A percentile compares a stretch with the other conserved stretches of the same genome.
Evolutionary conservation across 306 rosid genomes (phyloP).

Genomic region (Medicago lupulina): DNA sequence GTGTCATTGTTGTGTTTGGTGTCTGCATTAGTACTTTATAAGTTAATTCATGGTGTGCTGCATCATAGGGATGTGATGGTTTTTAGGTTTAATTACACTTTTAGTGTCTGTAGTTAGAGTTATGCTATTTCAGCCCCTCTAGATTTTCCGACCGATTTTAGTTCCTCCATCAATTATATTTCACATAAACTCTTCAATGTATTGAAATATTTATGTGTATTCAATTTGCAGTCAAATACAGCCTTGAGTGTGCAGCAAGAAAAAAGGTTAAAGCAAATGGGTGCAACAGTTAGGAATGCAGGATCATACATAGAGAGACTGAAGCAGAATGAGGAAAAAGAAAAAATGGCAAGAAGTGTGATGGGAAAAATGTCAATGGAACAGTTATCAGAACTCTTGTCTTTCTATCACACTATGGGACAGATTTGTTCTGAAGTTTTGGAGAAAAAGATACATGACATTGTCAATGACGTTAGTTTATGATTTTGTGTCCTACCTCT

Average conservation of each 20-base stretch:
- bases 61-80: not conserved
- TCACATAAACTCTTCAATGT: not conserved
- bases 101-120: no score
- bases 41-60: no score
- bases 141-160: no score
- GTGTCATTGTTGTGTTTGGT: not conserved
- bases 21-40: not conserved
- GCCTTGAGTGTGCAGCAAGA: slow-evolving; percentile 86
- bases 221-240: slow-evolving; percentile 73
- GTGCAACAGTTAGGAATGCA: slow-evolving; percentile 92
- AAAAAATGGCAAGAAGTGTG: slow-evolving; percentile 66
- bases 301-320: slow-evolving; percentile 69
- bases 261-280: slow-evolving; percentile 88
- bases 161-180: no score
- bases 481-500: slow-evolving; percentile 13
- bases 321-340: slow-evolving; percentile 73
- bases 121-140: no score
- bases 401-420: slow-evolving; percentile 85
- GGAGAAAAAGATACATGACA: slow-evolving; percentile 66
- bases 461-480: slow-evolving; percentile 46
- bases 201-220: not conserved
- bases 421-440: slow-evolving; percentile 75
- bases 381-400: slow-evolving; percentile 73
- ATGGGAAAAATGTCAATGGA: slow-evolving; percentile 82
- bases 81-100: no score